Evolutionary conservation across 495 filamentous ascomycete genomes (phyloP), one percentile per base, ranked within the genome.

Genomic region (Penicillium canescens): DNA sequence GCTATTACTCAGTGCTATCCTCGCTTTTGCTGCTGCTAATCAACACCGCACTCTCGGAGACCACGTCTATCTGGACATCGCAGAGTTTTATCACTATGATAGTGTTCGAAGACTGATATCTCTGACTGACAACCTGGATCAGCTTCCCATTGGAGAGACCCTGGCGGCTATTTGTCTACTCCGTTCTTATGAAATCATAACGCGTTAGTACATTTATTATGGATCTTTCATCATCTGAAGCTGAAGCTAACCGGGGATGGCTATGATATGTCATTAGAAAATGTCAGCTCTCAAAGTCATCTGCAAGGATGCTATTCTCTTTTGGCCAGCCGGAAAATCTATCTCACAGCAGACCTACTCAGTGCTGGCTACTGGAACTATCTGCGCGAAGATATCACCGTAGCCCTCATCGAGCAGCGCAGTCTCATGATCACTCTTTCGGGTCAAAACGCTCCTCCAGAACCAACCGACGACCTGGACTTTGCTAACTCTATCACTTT

Each of bases 281-380:
- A 61, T 21, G 39, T 61, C 10, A 56, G 42, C 33, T 53, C 56
- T 9, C 59, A 67, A 38, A 63, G 50, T 33, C 67, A 66, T 46
- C 44, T 72, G 6, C 59, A 62, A 28, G 66, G 66, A 10, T 64
- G 56, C 10, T 69, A 67, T 39, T 68, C 64, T 10, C 50, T 69
- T 1, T 13, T 66, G n/a, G 41, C 55, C 2, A 60, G 52, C 38
- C 23, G 35, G 11, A 50, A 46, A 4, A 62, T 65, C 12, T 36
- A 56, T 9, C 37, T 57, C 41, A 33, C 34, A 1, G 39, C 59
- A 43, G 63, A 57, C 8, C 57, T 74, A 5, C 37, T 65, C 24
- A 57, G 56, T 41, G 65, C 70, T 14, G 68, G 68, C 1, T 68
- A 71, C 28, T 75, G 68, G 72, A 73, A 73, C 39, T 69, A 72